Base-by-base conservation (phyloP, 139 green algal genomes). In the Coelastrella sp. region DNA sequence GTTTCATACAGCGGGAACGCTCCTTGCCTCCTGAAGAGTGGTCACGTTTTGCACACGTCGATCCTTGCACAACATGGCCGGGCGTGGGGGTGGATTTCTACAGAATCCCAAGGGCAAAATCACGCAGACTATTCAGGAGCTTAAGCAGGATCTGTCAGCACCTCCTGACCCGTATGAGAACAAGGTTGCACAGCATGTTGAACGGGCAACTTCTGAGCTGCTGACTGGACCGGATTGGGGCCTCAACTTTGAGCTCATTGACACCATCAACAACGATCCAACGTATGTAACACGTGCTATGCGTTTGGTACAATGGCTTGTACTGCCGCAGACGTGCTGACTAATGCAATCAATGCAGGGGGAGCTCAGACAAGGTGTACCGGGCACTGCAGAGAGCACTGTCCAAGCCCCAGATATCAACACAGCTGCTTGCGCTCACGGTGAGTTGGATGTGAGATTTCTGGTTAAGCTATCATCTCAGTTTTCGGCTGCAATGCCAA, bases 341-440 rank as follows among this genome's bases (percentile, higher is more conserved):
- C 11, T 23, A 57, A 9, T 57, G 45, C 45, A 57, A 57, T 57
- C 45, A 23, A 2, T 69, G 48, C 80, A 86, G 80, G n/a, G 66
- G 48, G 4, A 40, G 37, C 35, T 71, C 34, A 13, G 80, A 79
- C 67, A 88, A 87, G 64, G 60, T 91, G 45, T 73, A 90, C 21
- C 79, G 80, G 8, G 79, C 74, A 0, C 37, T 92, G 27, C 79
- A 79, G 3, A 60, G 80, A 0, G 64, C 32, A 5, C 66, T 93
- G 27, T 35, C 35, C 0, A 88, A 87, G 81, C 83, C 62, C 8
- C 89, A 86, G 69, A 81, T 84, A 21, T 86, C 91, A n/a, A 72
- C 87, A 11, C 89, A 93, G 82, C 43, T 94, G 9, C 88, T 94
- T 8, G 68, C 76, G 0, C 88, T 93, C 6, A 90, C 89, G 66